phyloP scores from a whole-genome alignment of 1,139 yeast species.

The Kodamaea anthophila region DNA sequence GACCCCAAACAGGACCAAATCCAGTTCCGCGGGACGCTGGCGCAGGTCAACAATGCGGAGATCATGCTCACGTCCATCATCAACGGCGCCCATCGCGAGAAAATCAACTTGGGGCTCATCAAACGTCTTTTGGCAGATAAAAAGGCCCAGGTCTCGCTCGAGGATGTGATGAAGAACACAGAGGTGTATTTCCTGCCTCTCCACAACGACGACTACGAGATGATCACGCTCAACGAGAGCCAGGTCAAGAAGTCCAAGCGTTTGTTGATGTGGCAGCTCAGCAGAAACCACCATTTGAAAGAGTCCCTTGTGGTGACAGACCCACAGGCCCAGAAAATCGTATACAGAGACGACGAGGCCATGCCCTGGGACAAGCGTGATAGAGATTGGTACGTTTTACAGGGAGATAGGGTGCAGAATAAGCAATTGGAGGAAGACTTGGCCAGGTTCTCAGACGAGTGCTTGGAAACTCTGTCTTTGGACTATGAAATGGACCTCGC shows the following conservation, averaged over 20 bases:
- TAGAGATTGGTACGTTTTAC: conserved; percentile 4
- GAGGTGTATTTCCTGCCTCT: conserved; percentile 31
- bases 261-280: conserved; percentile 33
- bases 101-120: conserved; percentile 24
- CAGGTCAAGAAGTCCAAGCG: conserved; percentile 32
- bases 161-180: conserved; percentile 23
- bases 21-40: conserved; percentile 25
- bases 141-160: conserved; percentile 21
- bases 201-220: conserved; percentile 21
- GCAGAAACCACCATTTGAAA: conserved; percentile 27
- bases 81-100: conserved; percentile 27
- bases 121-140: conserved; percentile 20
- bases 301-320: conserved; percentile 18
- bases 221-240: conserved; percentile 23
- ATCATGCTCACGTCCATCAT: conserved; percentile 29
- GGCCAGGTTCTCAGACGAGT: conserved; percentile 16
- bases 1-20: conserved; percentile 16
- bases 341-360: conserved; percentile 28
- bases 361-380: conserved; percentile 30
- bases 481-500: conserved; percentile 13
- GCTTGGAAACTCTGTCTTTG: conserved; percentile 13
- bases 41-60: conserved; percentile 30
- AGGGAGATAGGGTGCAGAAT: conserved; percentile 5
- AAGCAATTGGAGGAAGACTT: conserved; percentile 16
- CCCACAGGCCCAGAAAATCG: conserved; percentile 14